Evolutionary conservation across 352 stramenopile genomes (phyloP), one percentile per base, ranked within the genome.

Genomic region (Pythium aristosporum): DNA sequence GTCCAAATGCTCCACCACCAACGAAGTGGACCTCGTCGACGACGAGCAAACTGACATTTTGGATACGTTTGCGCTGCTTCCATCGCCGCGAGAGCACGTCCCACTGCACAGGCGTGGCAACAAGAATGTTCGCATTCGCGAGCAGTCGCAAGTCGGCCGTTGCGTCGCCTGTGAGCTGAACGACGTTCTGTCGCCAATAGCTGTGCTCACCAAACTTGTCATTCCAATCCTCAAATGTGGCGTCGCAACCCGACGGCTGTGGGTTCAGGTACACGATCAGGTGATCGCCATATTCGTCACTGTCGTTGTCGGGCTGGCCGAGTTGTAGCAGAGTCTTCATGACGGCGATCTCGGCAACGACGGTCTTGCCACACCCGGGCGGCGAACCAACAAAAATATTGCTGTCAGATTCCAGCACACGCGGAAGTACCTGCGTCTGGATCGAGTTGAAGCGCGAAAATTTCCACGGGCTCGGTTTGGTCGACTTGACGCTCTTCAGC

Each of bases 1-100:
- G 92, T 10, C 87, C 87, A 37, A 82, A 89, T 76, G 91, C 75
- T 8, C 84, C 88, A 13, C 82, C 82, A 28, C 96, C 97, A 5
- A 99, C 81, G 59, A 99, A 98, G 68, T 99, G 98, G 37, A 99
- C 61, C 63, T 99, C 96, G 75, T 99, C 98, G 23, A 98, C 82
- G 55, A 99, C 81, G 32, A 99, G 87, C 9, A 99, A 79, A 28
- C 80, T 82, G 20, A 99, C 82, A 59, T 91, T 80, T 60, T 99
- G 96, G 41, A 99, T 94, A 47, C 87, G 88, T 70, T 98, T 99
- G 50, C 97, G 85, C 70, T 99, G 96, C 69, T 97, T 98, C 96
- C 97, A 99, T 57, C 96, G 86, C 49, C 96, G 78, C 49, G 91
- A 99, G 21, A 99, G 78, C n/a, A 96, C 85, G 63, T 99, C 97